Evolutionary conservation across 306 rosid species (phyloP), one percentile per base, ranked within the genome.

Genomic region (Glycine latifolia): DNA sequence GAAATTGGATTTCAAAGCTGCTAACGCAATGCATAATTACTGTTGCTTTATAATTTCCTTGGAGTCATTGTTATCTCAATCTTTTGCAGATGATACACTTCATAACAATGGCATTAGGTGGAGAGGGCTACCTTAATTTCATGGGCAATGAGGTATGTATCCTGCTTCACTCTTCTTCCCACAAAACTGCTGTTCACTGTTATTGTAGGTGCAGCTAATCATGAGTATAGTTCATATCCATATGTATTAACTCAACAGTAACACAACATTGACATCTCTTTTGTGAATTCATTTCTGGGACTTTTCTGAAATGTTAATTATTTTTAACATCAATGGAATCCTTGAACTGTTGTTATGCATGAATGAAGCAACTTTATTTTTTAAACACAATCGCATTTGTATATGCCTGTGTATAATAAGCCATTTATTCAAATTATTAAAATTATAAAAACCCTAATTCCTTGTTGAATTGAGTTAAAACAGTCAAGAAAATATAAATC

Each of bases 71-170:
- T 78, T 49, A 17, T 77, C 46, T 70, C 79, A 74, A 17, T 82
- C 60, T 59, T 85, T 86, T 77, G 71, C 90, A 95, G 99, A 95
- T 95, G 97, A 89, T 93, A 89, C 99, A 95, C 81, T 93, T 95
- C 84, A 75, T 95, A 83, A 91, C 99, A 68, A 89, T 95, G 97
- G 92, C 99, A 70, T 83, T 95, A 75, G 99, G 99, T 72, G 99
- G 99, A 59, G 99, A 93, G 73, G 97, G 97, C 79, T 95, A 95
- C 86, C 99, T 95, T 71, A 95, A 91, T 84, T 95, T 95, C 89
- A 95, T 95, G 99, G 97, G 97, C 84, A 95, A 95, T 85, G 99
- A 95, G 97, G 99, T 95, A 86, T 80, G 87, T 68, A 35, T 69
- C 74, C 56, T 82, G 55, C 60, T 80, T 69, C 53, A 76, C 46